Base-by-base conservation (phyloP, 129 eudicot species). In the Smallanthus sonchifolius region DNA sequence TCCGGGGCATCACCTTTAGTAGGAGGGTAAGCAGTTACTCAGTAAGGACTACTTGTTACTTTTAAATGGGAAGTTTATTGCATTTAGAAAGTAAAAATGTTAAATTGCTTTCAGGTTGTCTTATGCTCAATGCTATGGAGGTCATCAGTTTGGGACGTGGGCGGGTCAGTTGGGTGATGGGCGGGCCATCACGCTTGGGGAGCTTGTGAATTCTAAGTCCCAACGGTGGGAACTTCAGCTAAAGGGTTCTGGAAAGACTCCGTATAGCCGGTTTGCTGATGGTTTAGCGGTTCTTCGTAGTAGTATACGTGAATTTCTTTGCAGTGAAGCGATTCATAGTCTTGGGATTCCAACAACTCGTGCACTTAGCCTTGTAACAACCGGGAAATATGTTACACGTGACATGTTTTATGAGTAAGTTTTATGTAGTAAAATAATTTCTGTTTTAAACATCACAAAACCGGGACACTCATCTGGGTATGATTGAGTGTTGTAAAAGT, bases 91-190 rank as follows among this genome's bases (percentile, higher is more conserved):
- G 14, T 73, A 38, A 37, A 59, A 7, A 51, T 63, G 2, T 39
- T 43, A 14, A 15, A 52, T 10, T 51, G 74, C 55, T 19, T 69
- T 19, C 82, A 94, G 99, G 35, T 61, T 84, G 72, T 71, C 96
- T 35, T 94, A 94, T 78, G 97, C 99, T 80, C 99, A 94, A 78
- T 90, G 97, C 77, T 94, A 94, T 38, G 99, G 99, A 70, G 99
- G 99, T 17, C 99, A 94, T 82, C 99, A 94, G 63, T 94, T 94
- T 75, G 99, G 99, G 48, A 85, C 59, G 83, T 94, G 97, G 97
- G 99, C 99, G 6, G 99, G 99, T 45, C 99, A 94, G 75, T 80
- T 94, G 76, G 99, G 99, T 42, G 99, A 94, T 74, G 99, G 99
- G 37, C 88, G 99, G 56, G 99, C 99, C 56, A 94, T 94, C 39